These are phyloP conservation scores for Thielaviopsis euricoi DNA, from an alignment of 2,329 filamentous ascomycete species.

Conservation along the genomic window DNA sequence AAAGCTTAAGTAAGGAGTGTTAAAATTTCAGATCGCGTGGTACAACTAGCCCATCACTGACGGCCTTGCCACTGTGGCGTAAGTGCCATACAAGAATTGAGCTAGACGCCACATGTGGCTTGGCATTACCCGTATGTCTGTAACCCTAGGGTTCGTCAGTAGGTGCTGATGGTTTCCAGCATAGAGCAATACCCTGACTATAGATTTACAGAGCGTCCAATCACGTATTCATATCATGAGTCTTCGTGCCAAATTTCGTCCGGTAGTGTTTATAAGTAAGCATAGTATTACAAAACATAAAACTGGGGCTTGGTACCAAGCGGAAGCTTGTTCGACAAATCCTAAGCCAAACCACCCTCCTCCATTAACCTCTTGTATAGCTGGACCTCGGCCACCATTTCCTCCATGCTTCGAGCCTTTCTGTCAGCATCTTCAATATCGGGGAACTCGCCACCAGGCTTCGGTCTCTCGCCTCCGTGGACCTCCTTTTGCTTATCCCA, in stretches of 20 bases:
- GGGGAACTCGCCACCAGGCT: conserved; percentile 42
- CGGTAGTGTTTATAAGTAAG: too few species aligned
- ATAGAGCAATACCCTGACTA: too few species aligned
- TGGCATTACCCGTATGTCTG: too few species aligned
- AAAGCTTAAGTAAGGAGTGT: not conserved
- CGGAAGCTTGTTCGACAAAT: too few species aligned
- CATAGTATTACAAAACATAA: too few species aligned
- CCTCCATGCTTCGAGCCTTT: conserved; percentile 47
- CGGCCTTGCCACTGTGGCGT: not conserved
- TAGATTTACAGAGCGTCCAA: too few species aligned
- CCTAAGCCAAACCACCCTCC: conserved; percentile 21
- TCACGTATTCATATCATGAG: too few species aligned
- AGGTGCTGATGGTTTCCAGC: too few species aligned
- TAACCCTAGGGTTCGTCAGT: too few species aligned
- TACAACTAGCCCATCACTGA: not conserved
- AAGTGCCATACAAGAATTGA: too few species aligned
- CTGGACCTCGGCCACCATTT: conserved; percentile 67
- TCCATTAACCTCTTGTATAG: conserved; percentile 39
- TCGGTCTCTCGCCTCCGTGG: conserved; percentile 23
- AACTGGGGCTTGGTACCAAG: too few species aligned
- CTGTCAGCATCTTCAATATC: conserved; percentile 56
- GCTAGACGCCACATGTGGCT: not conserved
- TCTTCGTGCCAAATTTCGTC: too few species aligned
- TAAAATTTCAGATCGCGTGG: not conserved
- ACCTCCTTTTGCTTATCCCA: conserved; percentile 28